phyloP scores from a whole-genome alignment of 371 early-diverging fungal genomes.

The Mucor circinelloides region DNA sequence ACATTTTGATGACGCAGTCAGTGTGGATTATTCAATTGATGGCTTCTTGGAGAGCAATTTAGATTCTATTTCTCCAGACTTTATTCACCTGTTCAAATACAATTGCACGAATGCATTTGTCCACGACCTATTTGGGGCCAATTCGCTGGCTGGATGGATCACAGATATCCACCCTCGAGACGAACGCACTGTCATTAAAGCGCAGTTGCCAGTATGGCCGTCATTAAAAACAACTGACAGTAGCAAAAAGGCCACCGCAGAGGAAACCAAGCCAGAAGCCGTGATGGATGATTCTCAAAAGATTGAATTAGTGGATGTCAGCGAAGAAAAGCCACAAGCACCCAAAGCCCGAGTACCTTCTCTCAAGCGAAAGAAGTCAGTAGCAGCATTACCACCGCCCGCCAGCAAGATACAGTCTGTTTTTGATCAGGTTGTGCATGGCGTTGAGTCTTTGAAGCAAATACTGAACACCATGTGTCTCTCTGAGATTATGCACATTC shows the following conservation, averaged over 20 bases:
- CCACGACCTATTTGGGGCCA: conserved; percentile 54
- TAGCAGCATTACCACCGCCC: neutral
- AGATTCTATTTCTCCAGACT: conserved; percentile 76
- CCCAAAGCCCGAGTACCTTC: neutral
- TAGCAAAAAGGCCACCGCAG: neutral
- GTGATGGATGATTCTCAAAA: neutral
- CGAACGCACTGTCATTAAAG: conserved; percentile 61
- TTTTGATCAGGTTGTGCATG: conserved; percentile 24
- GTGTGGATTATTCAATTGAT: conserved; percentile 72
- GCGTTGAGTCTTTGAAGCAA: conserved; percentile 33
- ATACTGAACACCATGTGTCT: conserved; percentile 53
- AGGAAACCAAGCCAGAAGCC: neutral
- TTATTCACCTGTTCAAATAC: conserved; percentile 71
- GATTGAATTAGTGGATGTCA: neutral
- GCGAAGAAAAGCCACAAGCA: neutral
- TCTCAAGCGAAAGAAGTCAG: neutral
- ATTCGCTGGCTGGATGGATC: conserved; percentile 34
- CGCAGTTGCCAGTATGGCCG: conserved; percentile 51
- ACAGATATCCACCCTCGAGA: conserved; percentile 60
- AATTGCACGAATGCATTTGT: conserved; percentile 71
- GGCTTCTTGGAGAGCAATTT: conserved; percentile 74
- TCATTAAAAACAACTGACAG: neutral
- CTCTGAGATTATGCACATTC: conserved; percentile 67
- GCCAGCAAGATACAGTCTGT: conserved; percentile 25
- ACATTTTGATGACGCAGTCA: conserved; percentile 63